Base-by-base conservation (phyloP, 257 asterid species). In the Jasminum sambac region DNA sequence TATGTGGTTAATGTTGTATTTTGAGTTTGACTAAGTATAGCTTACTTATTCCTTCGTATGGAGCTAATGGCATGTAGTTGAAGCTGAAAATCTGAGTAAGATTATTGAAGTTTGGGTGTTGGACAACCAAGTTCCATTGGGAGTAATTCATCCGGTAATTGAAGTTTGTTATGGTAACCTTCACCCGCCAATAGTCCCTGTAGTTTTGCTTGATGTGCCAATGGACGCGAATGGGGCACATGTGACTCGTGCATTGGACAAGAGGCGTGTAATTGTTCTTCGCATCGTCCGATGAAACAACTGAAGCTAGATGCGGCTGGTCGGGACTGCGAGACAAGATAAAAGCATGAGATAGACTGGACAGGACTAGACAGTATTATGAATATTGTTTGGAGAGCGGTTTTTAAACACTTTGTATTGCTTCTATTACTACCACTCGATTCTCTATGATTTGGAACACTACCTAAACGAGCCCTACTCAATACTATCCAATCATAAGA, bases 201-300 rank as follows among this genome's bases (percentile, higher is more conserved):
- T 91, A 91, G 76, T 86, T 92, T 62, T 81, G 75, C 74, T 92
- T 92, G 72, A 89, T 96, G 8, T 89, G 98, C 98, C 96, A 89
- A 75, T 92, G 96, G 67, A 92, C 87, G 40, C 96, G 84, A 76
- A 92, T 85, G 0, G 98, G 98, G 79, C 96, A 92, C 98, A 89
- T 92, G 68, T 88, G 96, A 64, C 80, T 82, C 16, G 96, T 88
- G 76, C 98, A 89, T 58, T 92, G 98, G 70, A 92, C 96, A 10
- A 89, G 80, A 68, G 96, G 98, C 57, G 79, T 72, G 75, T 57
- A 76, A 60, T 74, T 85, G n/a, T 72, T 57, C 83, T 84, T 87
- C 66, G 73, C 82, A 55, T 75, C 83, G 71, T 73, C 84, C 38
- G 95, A 50, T 50, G 60, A 79, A 69, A 91, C 91, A 77, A 87